Conservation (phyloP, 306 rosid species). For the Pueraria montana region DNA sequence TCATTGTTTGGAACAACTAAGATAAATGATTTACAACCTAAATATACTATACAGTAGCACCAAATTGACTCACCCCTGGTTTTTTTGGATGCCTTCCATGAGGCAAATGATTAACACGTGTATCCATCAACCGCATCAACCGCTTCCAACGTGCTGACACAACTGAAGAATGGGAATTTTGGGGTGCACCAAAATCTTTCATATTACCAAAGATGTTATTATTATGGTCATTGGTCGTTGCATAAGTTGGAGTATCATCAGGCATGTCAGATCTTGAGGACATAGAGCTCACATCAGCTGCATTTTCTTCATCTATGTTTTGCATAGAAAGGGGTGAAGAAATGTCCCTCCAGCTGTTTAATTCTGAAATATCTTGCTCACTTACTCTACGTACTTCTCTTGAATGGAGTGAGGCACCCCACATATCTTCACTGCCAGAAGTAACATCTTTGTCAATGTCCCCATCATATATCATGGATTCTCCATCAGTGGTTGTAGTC, state of each 20-base stretch:
- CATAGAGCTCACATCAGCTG: slow-evolving; percentile 54
- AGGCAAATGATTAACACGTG: slow-evolving; percentile 41
- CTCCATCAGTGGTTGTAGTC: slow-evolving; percentile 64
- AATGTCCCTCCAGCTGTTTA: slow-evolving; percentile 42
- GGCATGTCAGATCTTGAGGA: slow-evolving; percentile 47
- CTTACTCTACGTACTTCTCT: slow-evolving; percentile 43
- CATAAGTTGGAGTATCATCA: slow-evolving; percentile 49
- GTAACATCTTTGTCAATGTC: slow-evolving; percentile 63
- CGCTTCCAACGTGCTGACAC: slow-evolving; percentile 49
- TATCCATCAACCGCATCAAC: slow-evolving; percentile 45
- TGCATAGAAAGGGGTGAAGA: slow-evolving; percentile 40
- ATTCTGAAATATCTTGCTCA: slow-evolving; percentile 50
- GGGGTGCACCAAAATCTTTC: slow-evolving; percentile 33
- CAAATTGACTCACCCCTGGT: slow-evolving; percentile 56
- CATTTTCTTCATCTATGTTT: slow-evolving; percentile 56
- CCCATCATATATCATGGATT: slow-evolving; percentile 65
- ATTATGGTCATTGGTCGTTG: slow-evolving; percentile 18
- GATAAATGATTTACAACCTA: neutral
- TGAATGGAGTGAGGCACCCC: slow-evolving; percentile 61
- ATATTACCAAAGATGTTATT: slow-evolving; percentile 45
- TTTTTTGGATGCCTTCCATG: slow-evolving; percentile 40
- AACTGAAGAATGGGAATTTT: slow-evolving; percentile 50
- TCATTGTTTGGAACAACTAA: neutral
- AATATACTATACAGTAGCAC: neutral
- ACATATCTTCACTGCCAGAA: slow-evolving; percentile 59